Percentiles rank a stretch among this genome's conserved stretches.
Conservation (phyloP, 164 flowering plant genomes). For the Vitis cinerea region DNA sequence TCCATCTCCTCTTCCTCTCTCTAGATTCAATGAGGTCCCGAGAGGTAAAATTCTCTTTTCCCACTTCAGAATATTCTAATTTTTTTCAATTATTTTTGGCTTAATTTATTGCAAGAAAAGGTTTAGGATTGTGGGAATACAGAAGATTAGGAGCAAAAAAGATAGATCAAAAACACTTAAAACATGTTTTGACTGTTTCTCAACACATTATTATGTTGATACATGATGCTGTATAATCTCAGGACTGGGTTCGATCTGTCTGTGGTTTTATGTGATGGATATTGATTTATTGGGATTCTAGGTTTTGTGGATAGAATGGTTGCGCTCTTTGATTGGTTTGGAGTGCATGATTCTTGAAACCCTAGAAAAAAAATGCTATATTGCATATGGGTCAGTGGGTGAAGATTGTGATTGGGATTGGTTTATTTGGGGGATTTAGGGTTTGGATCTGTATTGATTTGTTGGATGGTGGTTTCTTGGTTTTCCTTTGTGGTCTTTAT, state of each 20-base stretch:
- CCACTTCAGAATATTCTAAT: neutral
- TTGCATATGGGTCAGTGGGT: neutral
- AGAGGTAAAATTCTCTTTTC: slow-evolving; percentile 28
- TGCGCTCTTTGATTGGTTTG: neutral
- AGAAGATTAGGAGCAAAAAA: neutral
- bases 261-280: neutral
- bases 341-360: slow-evolving; percentile 10
- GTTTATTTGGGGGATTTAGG: neutral
- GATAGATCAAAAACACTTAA: neutral
- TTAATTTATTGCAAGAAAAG: neutral
- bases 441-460: slow-evolving; percentile 3
- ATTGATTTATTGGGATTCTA: neutral
- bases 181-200: slow-evolving; percentile 2
- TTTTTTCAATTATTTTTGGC: neutral
- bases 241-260: slow-evolving; percentile 5
- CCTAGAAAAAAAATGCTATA: slow-evolving; percentile 12
- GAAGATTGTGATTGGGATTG: slow-evolving; percentile 1
- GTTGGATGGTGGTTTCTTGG: neutral
- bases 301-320: neutral
- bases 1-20: slow-evolving; percentile 10
- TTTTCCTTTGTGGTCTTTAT: neutral
- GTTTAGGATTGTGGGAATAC: neutral
- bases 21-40: slow-evolving; percentile 20
- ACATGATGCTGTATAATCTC: neutral
- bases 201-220: neutral